Evolutionary conservation across 2,329 filamentous ascomycete species (phyloP).

Genomic region (Penicillium polonicum): DNA sequence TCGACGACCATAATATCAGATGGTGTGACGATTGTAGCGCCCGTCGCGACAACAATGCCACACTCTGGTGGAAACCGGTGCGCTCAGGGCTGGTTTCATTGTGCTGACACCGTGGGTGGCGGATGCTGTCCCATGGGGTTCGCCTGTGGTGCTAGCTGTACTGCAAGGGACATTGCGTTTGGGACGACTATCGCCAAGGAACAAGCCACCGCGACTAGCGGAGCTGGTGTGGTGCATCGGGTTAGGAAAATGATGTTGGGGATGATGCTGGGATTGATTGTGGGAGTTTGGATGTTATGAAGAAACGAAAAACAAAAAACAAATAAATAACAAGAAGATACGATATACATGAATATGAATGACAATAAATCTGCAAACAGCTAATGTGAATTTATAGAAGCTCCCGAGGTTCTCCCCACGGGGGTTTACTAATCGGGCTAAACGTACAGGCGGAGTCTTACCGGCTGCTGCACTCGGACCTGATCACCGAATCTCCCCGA

Average conservation of each 20-base stretch:
- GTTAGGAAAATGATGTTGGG: neutral
- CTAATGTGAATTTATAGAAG: neutral
- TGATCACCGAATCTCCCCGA: constrained; percentile 25
- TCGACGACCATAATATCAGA: constrained; percentile 65
- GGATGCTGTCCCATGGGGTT: constrained; percentile 85
- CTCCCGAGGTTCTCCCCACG: constrained; percentile 1
- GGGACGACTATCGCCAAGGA: constrained; percentile 53
- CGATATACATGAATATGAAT: neutral
- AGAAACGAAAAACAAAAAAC: neutral
- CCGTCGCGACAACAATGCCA: constrained; percentile 45
- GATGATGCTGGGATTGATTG: constrained; percentile 5
- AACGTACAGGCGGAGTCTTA: constrained; percentile 1
- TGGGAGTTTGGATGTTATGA: constrained; percentile 2
- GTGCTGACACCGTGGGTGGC: constrained; percentile 62
- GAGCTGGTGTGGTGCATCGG: neutral
- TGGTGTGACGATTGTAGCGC: constrained; percentile 70
- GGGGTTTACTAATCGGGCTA: constrained; percentile 15
- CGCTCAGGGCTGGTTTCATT: constrained; percentile 76
- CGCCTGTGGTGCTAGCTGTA: constrained; percentile 72
- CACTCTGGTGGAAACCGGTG: constrained; percentile 51
- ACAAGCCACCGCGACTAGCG: constrained; percentile 19
- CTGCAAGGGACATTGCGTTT: constrained; percentile 51
- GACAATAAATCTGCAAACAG: neutral
- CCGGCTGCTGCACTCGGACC: constrained; percentile 10
- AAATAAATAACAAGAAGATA: neutral